phyloP scores from a whole-genome alignment of 495 filamentous ascomycete species.

The Penicillium macrosclerotiorum region DNA sequence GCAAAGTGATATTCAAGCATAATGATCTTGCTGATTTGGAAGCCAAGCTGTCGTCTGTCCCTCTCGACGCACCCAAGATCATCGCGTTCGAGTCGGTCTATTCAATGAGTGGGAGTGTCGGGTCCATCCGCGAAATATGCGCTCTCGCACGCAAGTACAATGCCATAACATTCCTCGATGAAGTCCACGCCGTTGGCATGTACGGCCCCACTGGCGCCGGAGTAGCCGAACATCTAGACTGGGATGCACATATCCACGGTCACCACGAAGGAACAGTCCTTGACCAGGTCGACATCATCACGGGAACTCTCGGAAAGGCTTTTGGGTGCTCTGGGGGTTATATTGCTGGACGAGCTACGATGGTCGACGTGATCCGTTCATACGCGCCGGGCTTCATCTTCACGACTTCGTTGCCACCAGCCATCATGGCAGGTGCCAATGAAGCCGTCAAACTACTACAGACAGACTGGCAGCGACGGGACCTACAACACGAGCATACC shows the following conservation, averaged over 20 bases:
- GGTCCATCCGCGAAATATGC: constrained; percentile 91
- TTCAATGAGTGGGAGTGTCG: constrained; percentile 97
- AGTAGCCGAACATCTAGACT: constrained; percentile 96
- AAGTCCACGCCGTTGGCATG: constrained; percentile 99
- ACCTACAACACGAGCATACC: constrained; percentile 93
- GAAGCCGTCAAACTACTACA: constrained; percentile 92
- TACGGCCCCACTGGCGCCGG: constrained; percentile 95
- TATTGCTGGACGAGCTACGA: constrained; percentile 82
- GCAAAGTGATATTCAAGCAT: constrained; percentile 98
- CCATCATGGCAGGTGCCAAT: constrained; percentile 93
- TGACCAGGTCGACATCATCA: constrained; percentile 97
- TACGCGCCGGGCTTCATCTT: constrained; percentile 98
- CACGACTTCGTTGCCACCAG: constrained; percentile 92
- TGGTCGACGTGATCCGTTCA: constrained; percentile 94
- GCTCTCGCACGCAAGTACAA: constrained; percentile 97
- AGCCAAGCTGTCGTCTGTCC: constrained; percentile 82
- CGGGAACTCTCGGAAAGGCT: constrained; percentile 93
- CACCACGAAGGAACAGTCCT: constrained; percentile 74
- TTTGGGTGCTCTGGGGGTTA: constrained; percentile 98
- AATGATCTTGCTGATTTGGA: constrained; percentile 91
- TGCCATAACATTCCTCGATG: constrained; percentile 94
- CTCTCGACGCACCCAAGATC: constrained; percentile 84
- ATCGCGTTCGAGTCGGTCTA: constrained; percentile 99
- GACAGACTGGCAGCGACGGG: constrained; percentile 72
- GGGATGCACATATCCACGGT: constrained; percentile 66